These are phyloP conservation scores for Gossypium rotundifolium DNA, from an alignment of 345 rosid genomes.

Conservation along the genomic window DNA sequence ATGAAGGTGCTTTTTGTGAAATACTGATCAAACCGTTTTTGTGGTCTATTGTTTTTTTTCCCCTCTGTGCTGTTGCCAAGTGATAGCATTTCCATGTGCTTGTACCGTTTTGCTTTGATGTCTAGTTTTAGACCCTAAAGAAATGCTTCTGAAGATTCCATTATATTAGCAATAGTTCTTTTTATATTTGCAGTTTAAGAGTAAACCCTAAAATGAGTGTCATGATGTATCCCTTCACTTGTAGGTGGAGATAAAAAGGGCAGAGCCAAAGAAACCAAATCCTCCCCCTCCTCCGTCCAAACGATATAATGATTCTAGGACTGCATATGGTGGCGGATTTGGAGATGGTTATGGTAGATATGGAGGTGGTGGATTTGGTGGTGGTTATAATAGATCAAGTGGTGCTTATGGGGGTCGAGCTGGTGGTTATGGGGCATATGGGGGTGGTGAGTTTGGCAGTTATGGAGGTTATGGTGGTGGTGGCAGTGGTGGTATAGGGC, in stretches of 20 bases:
- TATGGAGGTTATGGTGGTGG: constrained; percentile 54
- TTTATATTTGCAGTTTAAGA: background rate
- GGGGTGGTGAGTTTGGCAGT: constrained; percentile 48
- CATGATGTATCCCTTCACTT: constrained; percentile 14
- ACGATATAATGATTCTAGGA: constrained; percentile 54
- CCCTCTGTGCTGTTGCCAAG: background rate
- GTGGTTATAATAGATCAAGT: background rate
- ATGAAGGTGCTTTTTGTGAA: background rate
- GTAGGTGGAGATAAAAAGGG: constrained; percentile 97
- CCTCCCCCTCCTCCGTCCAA: constrained; percentile 54
- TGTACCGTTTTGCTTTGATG: background rate
- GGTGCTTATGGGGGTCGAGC: background rate
- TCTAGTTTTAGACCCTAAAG: background rate
- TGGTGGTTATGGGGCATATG: constrained; percentile 2
- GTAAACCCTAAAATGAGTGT: constrained; percentile 1
- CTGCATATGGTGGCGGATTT: constrained; percentile 49
- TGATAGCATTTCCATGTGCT: background rate
- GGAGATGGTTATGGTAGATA: constrained; percentile 56
- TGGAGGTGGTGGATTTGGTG: constrained; percentile 45
- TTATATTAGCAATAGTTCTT: background rate
- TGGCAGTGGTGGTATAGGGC: constrained; percentile 44
- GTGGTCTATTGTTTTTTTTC: background rate
- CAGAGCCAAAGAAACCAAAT: constrained; percentile 94
- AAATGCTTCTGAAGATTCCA: background rate
- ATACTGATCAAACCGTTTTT: background rate